Base-by-base conservation (phyloP, 768 basidiomycete species). In the Naganishia vishniacii region DNA sequence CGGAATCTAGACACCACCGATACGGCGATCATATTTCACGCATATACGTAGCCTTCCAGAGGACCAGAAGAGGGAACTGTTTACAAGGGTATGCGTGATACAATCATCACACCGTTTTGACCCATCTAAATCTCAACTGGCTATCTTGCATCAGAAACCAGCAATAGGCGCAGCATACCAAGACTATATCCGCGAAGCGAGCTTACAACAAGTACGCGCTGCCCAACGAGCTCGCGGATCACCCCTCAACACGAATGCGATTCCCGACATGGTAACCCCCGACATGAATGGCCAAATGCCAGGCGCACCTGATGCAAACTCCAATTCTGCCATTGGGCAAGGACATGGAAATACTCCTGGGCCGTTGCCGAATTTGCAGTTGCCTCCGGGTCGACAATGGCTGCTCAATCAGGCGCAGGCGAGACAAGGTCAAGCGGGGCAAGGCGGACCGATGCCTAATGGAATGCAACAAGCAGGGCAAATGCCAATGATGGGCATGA, bases 21-120 rank as follows among this genome's bases (percentile, higher is more conserved):
- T 64, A 18, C 41, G 56, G 40, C 53, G 53, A 32, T 64, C 63
- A 16, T 64, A 58, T 53, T 59, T 64, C 23, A 51, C 45, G 28
- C 32, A 64, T 23, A 25, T 64, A 20, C 29, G 45, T 26, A 26
- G 23, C 25, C 44, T 56, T 7, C 26, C 42, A 20, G 51, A 64
- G 26, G 63, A 64, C 28, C 53, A 64, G 25, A 29, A 49, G 20
- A 29, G 51, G 20, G 63, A 53, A 23, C 53, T 64, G 5, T 64
- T 64, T n/a, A 45, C 45, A 5, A 29, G 46, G 32, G 63, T 64
- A 63, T 23, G 60, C 28, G 13, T 29, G 31, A n/a, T 51, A 46
- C 45, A 25, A 7, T 48, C 28, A 0, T 7, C 13, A 12, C n/a
- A n/a, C n/a, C 31, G 29, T 8, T 34, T 13, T 6, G 15, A 12